Evolutionary conservation across 208 protist species (phyloP).

Genomic region (Trypanosoma caninum): DNA sequence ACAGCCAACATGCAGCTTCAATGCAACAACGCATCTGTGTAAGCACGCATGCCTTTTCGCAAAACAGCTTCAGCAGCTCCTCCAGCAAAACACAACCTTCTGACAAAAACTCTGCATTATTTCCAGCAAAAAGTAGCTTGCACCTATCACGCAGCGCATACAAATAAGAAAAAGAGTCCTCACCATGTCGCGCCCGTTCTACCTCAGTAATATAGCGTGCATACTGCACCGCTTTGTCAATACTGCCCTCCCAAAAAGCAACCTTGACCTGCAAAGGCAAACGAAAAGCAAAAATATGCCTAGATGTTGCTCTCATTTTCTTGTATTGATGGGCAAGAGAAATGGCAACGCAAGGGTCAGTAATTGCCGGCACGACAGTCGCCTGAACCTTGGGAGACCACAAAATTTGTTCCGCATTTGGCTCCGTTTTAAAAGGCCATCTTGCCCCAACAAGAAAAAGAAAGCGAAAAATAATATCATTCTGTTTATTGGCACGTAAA

Average conservation of each 20-base stretch:
- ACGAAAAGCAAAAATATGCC: constrained; percentile 23
- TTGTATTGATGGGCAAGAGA: constrained; percentile 23
- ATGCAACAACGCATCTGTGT: constrained; percentile 22
- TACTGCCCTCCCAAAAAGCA: constrained; percentile 26
- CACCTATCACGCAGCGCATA: constrained; percentile 29
- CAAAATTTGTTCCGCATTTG: constrained; percentile 18
- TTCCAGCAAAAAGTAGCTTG: constrained; percentile 26
- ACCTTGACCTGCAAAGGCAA: constrained; percentile 25
- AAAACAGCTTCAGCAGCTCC: constrained; percentile 21
- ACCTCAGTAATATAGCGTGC: constrained; percentile 9
- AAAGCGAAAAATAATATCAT: constrained; percentile 31
- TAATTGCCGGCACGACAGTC: constrained; percentile 25
- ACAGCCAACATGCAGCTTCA: constrained; percentile 32
- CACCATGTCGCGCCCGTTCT: constrained; percentile 14
- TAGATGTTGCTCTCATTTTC: constrained; percentile 1
- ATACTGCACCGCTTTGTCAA: constrained; percentile 19
- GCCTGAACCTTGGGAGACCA: constrained; percentile 35
- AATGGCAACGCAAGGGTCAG: constrained; percentile 23
- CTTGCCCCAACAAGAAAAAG: constrained; percentile 30
- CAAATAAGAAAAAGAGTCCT: constrained; percentile 18
- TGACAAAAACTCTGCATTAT: constrained; percentile 14
- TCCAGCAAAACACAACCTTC: constrained; percentile 21
- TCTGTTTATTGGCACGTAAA: constrained; percentile 8
- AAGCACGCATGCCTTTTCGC: constrained; percentile 9
- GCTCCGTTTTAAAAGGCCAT: constrained; percentile 2